phyloP scores from a whole-genome alignment of 306 rosid genomes.

The Malus orientalis region DNA sequence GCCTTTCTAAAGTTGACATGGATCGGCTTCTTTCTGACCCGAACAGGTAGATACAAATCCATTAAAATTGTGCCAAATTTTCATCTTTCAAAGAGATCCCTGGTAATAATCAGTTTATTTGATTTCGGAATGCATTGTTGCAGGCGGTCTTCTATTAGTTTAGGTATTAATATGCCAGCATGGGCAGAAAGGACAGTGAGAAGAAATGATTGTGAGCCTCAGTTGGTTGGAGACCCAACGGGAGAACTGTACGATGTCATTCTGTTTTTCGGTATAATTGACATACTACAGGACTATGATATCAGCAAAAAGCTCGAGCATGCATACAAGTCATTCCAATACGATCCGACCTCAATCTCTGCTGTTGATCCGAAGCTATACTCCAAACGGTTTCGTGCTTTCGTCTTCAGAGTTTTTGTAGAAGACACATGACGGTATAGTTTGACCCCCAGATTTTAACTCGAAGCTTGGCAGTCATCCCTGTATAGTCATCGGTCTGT shows the following conservation, averaged over 20 bases:
- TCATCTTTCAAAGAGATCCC: neutral
- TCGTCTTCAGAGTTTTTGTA: constrained; percentile 80
- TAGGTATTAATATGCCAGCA: constrained; percentile 85
- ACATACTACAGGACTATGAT: constrained; percentile 93
- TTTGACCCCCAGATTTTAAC: constrained; percentile 28
- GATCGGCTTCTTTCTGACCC: constrained; percentile 44
- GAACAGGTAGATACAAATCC: constrained; percentile 36
- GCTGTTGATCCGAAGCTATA: constrained; percentile 97
- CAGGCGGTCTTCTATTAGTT: constrained; percentile 51
- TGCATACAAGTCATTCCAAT: constrained; percentile 89
- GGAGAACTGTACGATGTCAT: constrained; percentile 69
- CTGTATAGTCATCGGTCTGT: constrained; percentile 30
- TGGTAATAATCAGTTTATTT: neutral
- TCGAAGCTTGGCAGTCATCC: constrained; percentile 22
- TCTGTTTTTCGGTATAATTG: constrained; percentile 75
- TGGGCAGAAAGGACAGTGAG: constrained; percentile 61
- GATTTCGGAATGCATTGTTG: neutral
- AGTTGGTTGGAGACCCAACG: constrained; percentile 77
- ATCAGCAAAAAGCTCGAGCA: constrained; percentile 95
- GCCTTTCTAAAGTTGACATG: constrained; percentile 35
- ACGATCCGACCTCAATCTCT: constrained; percentile 75
- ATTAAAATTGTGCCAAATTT: constrained; percentile 1
- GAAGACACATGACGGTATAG: constrained; percentile 58
- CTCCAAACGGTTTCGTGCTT: constrained; percentile 89
- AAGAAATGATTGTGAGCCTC: constrained; percentile 39